These are phyloP conservation scores for Haematococcus sp. DNA, from an alignment of 139 green algal species.

Conservation along the genomic window DNA sequence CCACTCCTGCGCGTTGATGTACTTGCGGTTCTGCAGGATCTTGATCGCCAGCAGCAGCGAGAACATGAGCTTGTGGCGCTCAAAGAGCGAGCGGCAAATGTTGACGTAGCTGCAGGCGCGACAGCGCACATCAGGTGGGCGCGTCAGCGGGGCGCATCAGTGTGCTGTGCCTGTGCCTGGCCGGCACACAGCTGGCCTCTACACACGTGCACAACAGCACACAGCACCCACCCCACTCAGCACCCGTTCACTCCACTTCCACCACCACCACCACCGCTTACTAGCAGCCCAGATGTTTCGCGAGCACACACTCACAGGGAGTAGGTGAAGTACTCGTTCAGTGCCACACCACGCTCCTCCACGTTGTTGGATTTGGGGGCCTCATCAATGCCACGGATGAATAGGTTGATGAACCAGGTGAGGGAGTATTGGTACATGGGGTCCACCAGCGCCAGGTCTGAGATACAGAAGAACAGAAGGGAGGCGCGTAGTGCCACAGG, in stretches of 20 bases:
- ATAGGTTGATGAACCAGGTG: constrained; percentile 59
- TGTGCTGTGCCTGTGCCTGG: too few relatives aligned
- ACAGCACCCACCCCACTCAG: too few relatives aligned
- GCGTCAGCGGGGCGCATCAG: too few relatives aligned
- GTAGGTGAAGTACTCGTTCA: constrained; percentile 84
- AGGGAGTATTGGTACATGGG: constrained; percentile 84
- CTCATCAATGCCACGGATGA: constrained; percentile 56
- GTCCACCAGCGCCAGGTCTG: constrained; percentile 70
- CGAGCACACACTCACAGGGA: constrained; percentile 35
- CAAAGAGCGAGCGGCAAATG: constrained; percentile 77
- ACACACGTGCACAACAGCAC: too few relatives aligned
- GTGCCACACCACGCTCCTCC: constrained; percentile 50
- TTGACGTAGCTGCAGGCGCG: constrained; percentile 58
- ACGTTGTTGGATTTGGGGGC: constrained; percentile 48
- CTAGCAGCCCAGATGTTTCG: too few relatives aligned
- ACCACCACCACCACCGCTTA: too few relatives aligned
- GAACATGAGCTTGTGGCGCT: constrained; percentile 83
- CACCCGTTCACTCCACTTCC: too few relatives aligned
- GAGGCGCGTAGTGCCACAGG: constrained; percentile 64
- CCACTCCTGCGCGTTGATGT: constrained; percentile 66
- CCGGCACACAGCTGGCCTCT: too few relatives aligned
- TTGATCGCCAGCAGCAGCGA: constrained; percentile 68
- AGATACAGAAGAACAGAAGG: constrained; percentile 82
- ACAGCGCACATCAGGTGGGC: not conserved
- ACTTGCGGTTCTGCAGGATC: constrained; percentile 46